phyloP scores from a whole-genome alignment of 2,329 filamentous ascomycete species.

The Emergomyces africanus region DNA sequence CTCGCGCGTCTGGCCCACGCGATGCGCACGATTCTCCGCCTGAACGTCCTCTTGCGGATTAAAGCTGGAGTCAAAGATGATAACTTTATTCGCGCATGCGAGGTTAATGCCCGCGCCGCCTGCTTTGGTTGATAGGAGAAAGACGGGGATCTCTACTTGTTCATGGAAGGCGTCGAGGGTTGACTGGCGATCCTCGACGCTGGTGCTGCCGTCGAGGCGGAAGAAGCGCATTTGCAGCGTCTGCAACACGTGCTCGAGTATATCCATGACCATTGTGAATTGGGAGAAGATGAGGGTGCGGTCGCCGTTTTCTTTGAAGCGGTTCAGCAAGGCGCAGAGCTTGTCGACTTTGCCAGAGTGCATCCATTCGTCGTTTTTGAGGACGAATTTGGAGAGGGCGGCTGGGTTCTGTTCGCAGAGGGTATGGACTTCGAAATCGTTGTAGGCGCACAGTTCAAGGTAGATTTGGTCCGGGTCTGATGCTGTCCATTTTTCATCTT shows the following conservation, averaged over 20 bases:
- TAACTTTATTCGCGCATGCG: constrained; percentile 89
- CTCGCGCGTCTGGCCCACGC: constrained; percentile 78
- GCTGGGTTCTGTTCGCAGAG: constrained; percentile 43
- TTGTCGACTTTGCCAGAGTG: constrained; percentile 75
- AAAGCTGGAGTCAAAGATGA: constrained; percentile 95
- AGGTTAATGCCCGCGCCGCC: constrained; percentile 97
- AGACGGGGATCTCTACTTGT: constrained; percentile 67
- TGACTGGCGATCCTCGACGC: constrained; percentile 69
- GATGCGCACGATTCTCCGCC: constrained; percentile 91
- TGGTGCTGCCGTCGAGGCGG: constrained; percentile 74
- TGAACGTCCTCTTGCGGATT: constrained; percentile 98
- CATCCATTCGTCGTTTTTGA: constrained; percentile 53
- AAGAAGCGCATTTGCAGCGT: constrained; percentile 62
- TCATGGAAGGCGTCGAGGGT: constrained; percentile 79
- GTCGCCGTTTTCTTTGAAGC: constrained; percentile 69
- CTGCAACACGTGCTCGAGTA: constrained; percentile 70
- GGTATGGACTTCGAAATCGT: constrained; percentile 49
- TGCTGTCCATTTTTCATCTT: constrained; percentile 45
- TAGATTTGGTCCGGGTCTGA: constrained; percentile 41
- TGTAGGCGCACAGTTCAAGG: constrained; percentile 42
- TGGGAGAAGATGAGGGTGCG: constrained; percentile 85
- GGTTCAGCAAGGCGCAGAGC: constrained; percentile 58
- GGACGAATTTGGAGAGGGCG: constrained; percentile 42
- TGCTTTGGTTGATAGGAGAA: constrained; percentile 83
- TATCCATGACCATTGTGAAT: constrained; percentile 83